Conservation (phyloP, 345 rosid species). For the Lepidium africanum region DNA sequence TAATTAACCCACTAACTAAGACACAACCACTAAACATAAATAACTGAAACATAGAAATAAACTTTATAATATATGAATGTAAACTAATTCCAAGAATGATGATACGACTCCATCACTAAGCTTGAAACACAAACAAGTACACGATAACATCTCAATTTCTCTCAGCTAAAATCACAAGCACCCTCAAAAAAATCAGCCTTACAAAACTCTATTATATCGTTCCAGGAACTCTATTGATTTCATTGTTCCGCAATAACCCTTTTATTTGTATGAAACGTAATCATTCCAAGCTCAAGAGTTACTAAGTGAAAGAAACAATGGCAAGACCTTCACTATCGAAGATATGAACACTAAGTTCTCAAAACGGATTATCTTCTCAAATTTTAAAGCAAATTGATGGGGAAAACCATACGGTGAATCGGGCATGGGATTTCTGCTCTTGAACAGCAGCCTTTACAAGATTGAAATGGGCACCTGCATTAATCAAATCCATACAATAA, state of each 20-base stretch:
- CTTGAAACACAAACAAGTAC: background rate
- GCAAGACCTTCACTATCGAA: background rate
- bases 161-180: background rate
- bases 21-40: too few relatives aligned
- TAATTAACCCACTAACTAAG: too few relatives aligned
- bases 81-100: too few relatives aligned
- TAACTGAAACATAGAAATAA: too few relatives aligned
- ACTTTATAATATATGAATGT: too few relatives aligned
- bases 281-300: background rate
- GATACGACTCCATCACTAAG: background rate
- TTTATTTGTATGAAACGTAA: background rate
- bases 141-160: background rate
- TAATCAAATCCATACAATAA: conserved; percentile 15
- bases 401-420: conserved; percentile 63
- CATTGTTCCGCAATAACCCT: background rate
- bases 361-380: background rate
- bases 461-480: conserved; percentile 88
- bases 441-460: conserved; percentile 94
- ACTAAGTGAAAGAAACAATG: background rate
- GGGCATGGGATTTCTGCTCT: conserved; percentile 92
- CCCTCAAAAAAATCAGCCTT: background rate
- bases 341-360: background rate
- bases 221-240: background rate
- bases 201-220: background rate
- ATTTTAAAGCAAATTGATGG: background rate